Evolutionary conservation across 208 protist genomes (phyloP).

Genomic region (Trypanosoma congolense): DNA sequence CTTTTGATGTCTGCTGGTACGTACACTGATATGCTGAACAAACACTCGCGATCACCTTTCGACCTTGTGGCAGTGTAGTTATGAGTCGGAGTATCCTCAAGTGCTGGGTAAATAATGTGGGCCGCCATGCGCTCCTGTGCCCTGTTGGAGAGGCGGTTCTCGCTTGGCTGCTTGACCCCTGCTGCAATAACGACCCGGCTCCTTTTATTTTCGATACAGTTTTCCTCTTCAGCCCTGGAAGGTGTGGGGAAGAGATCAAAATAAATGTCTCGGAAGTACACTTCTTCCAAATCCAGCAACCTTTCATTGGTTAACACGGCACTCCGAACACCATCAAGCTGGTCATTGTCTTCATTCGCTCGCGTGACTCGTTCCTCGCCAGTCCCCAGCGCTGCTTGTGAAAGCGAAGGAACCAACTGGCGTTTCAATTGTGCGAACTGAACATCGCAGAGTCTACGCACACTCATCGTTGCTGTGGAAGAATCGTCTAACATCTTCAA

Average conservation of each 20-base stretch:
- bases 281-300: conserved; percentile 26
- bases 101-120: conserved; percentile 13
- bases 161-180: neutral
- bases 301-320: neutral
- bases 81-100: conserved; percentile 10
- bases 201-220: neutral
- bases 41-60: conserved; percentile 21
- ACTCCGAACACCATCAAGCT: neutral
- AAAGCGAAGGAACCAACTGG: conserved; percentile 21
- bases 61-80: neutral
- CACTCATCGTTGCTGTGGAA: conserved; percentile 7
- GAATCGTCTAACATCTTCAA: conserved; percentile 33
- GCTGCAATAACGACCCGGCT: conserved; percentile 1
- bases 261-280: conserved; percentile 49
- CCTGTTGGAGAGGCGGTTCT: neutral
- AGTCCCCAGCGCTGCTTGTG: neutral
- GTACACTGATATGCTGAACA: conserved; percentile 27
- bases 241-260: conserved; percentile 39
- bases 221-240: neutral
- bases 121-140: conserved; percentile 13
- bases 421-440: conserved; percentile 16
- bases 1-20: conserved; percentile 39
- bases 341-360: neutral
- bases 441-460: conserved; percentile 14
- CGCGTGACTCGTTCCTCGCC: too few species aligned